phyloP scores from a whole-genome alignment of 108 stramenopile genomes.

The Pseudonitzschia pungens region DNA sequence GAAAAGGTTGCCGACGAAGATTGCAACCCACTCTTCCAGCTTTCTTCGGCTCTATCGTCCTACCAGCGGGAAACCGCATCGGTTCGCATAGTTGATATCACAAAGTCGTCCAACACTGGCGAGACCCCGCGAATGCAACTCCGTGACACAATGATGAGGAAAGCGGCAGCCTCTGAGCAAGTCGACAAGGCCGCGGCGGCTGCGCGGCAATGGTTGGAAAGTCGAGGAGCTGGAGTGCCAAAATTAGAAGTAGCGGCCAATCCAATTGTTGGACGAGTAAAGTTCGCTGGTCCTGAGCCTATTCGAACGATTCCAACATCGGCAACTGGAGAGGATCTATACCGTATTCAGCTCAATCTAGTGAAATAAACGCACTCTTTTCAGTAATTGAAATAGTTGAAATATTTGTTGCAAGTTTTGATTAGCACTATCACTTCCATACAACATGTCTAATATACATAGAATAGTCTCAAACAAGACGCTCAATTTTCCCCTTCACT shows the following conservation, averaged over 20 bases:
- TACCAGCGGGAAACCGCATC: conserved; percentile 45
- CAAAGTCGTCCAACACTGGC: conserved; percentile 17
- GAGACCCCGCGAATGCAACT: conserved; percentile 34
- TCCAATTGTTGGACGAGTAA: conserved; percentile 36
- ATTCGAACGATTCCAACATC: conserved; percentile 23
- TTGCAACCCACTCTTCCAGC: conserved; percentile 26
- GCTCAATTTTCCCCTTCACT: background rate
- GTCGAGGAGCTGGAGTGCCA: conserved; percentile 4
- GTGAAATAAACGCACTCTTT: conserved; percentile 12
- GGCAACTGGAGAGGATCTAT: conserved; percentile 28
- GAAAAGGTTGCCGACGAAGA: conserved; percentile 37
- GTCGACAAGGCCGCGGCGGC: conserved; percentile 34
- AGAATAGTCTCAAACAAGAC: background rate
- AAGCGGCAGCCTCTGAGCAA: conserved; percentile 32
- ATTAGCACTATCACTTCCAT: too few relatives aligned
- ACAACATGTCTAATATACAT: background rate
- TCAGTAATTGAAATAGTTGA: conserved; percentile 5
- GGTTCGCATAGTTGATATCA: conserved; percentile 43
- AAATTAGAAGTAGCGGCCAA: background rate
- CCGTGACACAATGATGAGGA: conserved; percentile 28
- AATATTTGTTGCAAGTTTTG: too few relatives aligned
- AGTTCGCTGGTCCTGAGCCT: conserved; percentile 30
- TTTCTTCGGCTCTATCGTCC: conserved; percentile 38
- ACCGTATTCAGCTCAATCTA: conserved; percentile 36
- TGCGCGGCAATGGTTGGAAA: conserved; percentile 40